These are phyloP conservation scores for Pseudozyma pruni DNA, from an alignment of 1,284 basidiomycete genomes.

Conservation along the genomic window DNA sequence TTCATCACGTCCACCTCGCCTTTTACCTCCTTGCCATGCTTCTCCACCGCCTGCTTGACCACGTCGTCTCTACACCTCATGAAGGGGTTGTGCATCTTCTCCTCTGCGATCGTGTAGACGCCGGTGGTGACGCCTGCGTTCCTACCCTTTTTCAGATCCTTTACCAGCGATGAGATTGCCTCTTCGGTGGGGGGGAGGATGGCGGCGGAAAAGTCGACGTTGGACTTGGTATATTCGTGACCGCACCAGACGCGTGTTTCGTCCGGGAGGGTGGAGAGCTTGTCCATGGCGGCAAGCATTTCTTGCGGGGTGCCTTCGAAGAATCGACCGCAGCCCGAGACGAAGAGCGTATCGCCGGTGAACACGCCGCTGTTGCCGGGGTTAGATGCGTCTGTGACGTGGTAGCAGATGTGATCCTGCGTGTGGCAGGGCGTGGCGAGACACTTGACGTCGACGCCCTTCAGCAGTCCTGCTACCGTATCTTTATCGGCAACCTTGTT, in stretches of 20 bases:
- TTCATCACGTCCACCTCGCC: constrained; percentile 77
- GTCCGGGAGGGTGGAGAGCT: constrained; percentile 76
- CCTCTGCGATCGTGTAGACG: constrained; percentile 83
- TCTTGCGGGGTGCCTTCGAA: constrained; percentile 89
- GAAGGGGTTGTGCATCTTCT: constrained; percentile 72
- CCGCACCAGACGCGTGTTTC: constrained; percentile 87
- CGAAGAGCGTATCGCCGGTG: constrained; percentile 94
- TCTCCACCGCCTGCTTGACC: constrained; percentile 67
- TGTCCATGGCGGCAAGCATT: constrained; percentile 85
- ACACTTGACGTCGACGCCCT: constrained; percentile 47
- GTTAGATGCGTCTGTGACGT: constrained; percentile 77
- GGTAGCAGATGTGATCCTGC: constrained; percentile 93
- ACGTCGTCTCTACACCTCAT: constrained; percentile 61
- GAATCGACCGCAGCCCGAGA: constrained; percentile 93
- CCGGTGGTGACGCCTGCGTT: constrained; percentile 76
- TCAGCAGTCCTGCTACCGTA: constrained; percentile 36
- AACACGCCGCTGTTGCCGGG: constrained; percentile 77
- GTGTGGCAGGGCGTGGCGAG: constrained; percentile 95
- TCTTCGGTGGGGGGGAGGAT: constrained; percentile 75
- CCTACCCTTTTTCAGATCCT: constrained; percentile 29
- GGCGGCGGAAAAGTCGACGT: constrained; percentile 66
- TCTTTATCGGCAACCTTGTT: constrained; percentile 73
- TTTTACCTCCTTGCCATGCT: constrained; percentile 58
- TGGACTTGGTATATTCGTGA: constrained; percentile 72
- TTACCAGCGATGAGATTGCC: constrained; percentile 72